Base-by-base conservation (phyloP, 2,329 filamentous ascomycete genomes). In the Cladophialophora immunda region DNA sequence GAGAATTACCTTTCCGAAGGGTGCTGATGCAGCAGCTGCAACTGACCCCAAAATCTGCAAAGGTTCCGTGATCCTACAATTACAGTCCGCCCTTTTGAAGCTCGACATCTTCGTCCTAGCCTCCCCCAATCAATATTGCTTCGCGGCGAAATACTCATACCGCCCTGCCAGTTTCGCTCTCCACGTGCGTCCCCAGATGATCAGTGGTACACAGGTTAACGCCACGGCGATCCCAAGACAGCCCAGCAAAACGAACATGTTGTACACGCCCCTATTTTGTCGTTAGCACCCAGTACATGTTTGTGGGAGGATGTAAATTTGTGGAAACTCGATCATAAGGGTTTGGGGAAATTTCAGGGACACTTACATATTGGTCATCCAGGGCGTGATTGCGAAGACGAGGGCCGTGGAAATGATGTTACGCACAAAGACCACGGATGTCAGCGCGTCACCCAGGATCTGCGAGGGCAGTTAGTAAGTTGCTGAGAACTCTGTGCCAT, bases 391-490 rank as follows among this genome's bases (percentile, higher is more conserved):
- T 0, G 78, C 79, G 67, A 85, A 84, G n/a, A 84, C 78, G 52
- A 84, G 79, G 17, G 78, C 75, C 1, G 80, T 82, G 19, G 76
- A 76, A 52, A 84, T 76, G 1, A 76, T 62, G 58, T 85, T 85
- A 0, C 83, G 79, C 11, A 81, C 72, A 62, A 85, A 80, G 0
- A 81, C 80, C 1, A 85, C 74, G 0, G 74, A 79, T 3, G 83
- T 81, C 5, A 85, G 73, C 0, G 81, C 78, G 64, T 85, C 82
- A 4, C 79, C 82, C 47, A 85, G 76, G 41, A 85, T 81, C 76
- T 84, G 67, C 50, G 4, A 19, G 38, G 19, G 22, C 15, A 32
- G 13, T 15, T 25, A 34, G 13, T 41, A 19, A 54, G 30, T 22
- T 22, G 13, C 9, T 9, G 32, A 2, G 30, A 8, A 19, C 11